Conservation (phyloP, 257 asterid genomes). For the Prunella vulgaris region DNA sequence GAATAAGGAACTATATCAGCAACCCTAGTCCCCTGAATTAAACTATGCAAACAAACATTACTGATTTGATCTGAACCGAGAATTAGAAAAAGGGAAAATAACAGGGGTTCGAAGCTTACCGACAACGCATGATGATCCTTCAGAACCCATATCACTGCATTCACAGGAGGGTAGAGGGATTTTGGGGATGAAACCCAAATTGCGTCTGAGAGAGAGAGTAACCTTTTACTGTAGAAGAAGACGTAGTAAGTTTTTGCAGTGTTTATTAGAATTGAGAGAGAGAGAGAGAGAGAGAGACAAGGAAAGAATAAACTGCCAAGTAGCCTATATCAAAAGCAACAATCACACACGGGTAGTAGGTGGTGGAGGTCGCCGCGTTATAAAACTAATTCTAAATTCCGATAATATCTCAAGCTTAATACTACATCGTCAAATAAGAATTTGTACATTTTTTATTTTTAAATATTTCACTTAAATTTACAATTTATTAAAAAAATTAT, state of each 20-base stretch:
- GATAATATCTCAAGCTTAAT: no score
- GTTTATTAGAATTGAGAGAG: neutral
- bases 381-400: neutral
- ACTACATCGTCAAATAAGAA: no score
- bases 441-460: no score
- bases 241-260: neutral
- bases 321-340: neutral
- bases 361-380: no score
- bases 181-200: neutral
- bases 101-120: slow-evolving; percentile 41
- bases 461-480: no score
- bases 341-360: neutral
- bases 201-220: neutral
- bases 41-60: slow-evolving; percentile 6
- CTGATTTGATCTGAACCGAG: neutral
- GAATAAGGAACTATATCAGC: neutral
- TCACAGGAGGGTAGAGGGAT: neutral
- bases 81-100: neutral
- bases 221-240: slow-evolving; percentile 12
- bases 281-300: neutral
- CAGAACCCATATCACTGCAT: slow-evolving; percentile 54
- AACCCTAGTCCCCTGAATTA: slow-evolving; percentile 21
- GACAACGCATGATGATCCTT: slow-evolving; percentile 60
- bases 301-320: slow-evolving; percentile 16
- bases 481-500: no score